A percentile compares a stretch with the other conserved stretches of the same genome.
phyloP scores from a whole-genome alignment of 75 land plant genomes.

The Cryptomeria japonica region DNA sequence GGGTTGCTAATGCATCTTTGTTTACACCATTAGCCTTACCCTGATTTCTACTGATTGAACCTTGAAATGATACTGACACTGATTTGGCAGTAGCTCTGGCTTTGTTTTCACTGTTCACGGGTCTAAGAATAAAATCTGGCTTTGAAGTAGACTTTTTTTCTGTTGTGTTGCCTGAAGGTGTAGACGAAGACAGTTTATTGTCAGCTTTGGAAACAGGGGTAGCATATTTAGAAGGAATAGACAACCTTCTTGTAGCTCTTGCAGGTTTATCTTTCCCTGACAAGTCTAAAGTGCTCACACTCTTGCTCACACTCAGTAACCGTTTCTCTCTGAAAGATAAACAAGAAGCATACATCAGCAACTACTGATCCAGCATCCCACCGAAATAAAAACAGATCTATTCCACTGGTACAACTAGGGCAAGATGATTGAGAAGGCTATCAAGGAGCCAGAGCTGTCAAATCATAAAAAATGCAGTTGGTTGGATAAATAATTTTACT shows the following conservation, averaged over 20 bases:
- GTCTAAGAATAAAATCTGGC: slow-evolving; percentile 7
- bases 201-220: slow-evolving; percentile 9
- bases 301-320: slow-evolving; percentile 46
- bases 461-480: not conserved
- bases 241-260: slow-evolving; percentile 56
- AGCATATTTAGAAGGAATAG: slow-evolving; percentile 44
- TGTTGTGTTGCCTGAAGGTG: slow-evolving; percentile 36
- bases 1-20: slow-evolving; percentile 43
- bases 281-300: slow-evolving; percentile 46
- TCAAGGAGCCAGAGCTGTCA: not conserved
- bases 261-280: slow-evolving; percentile 45
- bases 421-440: not conserved
- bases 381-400: not conserved
- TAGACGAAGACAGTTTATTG: slow-evolving; percentile 11
- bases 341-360: not conserved
- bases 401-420: not conserved
- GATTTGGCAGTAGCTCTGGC: not conserved
- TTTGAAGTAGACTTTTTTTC: slow-evolving; percentile 24
- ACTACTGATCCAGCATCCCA: not conserved
- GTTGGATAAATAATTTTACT: not conserved
- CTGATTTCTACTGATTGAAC: slow-evolving; percentile 16
- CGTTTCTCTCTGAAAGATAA: slow-evolving; percentile 29
- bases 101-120: not conserved
- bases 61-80: slow-evolving; percentile 6
- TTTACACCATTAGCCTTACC: slow-evolving; percentile 15